Evolutionary conservation across 2,329 filamentous ascomycete species (phyloP).

Genomic region (Fusarium xyrophilum): DNA sequence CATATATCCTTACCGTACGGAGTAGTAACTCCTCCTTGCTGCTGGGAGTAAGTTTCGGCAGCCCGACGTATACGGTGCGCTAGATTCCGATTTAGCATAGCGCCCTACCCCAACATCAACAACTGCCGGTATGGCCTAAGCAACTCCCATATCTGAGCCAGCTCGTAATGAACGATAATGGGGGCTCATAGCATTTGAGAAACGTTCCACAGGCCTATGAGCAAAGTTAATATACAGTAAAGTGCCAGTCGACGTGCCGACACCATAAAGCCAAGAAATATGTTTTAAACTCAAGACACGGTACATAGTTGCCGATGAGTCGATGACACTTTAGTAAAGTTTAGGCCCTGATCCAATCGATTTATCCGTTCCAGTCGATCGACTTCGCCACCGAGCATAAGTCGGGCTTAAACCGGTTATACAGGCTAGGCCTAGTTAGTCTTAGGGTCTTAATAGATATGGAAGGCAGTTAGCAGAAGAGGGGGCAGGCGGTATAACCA

Average conservation of each 20-base stretch:
- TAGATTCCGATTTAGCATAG: background rate
- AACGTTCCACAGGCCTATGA: background rate
- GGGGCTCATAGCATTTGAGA: background rate
- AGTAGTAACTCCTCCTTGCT: too few relatives aligned
- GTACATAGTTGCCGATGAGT: background rate
- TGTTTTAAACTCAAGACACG: background rate
- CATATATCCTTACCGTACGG: too few relatives aligned
- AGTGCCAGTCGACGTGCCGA: background rate
- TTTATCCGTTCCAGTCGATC: too few relatives aligned
- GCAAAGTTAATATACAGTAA: background rate
- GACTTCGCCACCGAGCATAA: too few relatives aligned
- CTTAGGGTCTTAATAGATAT: too few relatives aligned
- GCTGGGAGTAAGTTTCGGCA: background rate
- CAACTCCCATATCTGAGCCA: background rate
- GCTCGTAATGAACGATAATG: background rate
- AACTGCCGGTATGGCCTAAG: background rate
- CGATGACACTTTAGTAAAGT: background rate
- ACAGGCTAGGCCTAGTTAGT: too few relatives aligned
- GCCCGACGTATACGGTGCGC: background rate
- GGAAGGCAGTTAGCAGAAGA: too few relatives aligned
- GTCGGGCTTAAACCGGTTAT: too few relatives aligned
- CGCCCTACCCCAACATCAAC: background rate
- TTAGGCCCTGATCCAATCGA: too few relatives aligned
- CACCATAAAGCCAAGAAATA: too few relatives aligned
- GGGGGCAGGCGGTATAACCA: too few relatives aligned